phyloP scores from a whole-genome alignment of 495 filamentous ascomycete species.

The Penicillium tannophilum region DNA sequence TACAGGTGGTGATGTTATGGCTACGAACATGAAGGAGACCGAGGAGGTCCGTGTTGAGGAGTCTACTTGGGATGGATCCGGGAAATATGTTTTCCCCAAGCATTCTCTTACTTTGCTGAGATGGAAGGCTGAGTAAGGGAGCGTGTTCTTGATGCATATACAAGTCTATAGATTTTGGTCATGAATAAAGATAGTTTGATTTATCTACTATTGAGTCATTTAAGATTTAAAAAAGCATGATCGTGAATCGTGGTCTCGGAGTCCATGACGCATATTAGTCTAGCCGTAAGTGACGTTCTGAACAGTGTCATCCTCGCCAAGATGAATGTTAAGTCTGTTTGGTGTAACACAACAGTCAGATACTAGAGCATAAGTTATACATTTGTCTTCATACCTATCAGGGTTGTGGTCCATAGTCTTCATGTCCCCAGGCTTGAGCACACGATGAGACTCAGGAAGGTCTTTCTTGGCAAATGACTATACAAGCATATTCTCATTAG shows the following conservation, averaged over 20 bases:
- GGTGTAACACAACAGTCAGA: not conserved
- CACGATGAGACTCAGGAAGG: constrained; percentile 65
- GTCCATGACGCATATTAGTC: not conserved
- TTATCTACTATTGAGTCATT: not conserved
- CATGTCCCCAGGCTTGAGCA: constrained; percentile 65
- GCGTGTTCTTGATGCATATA: not conserved
- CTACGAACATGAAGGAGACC: constrained; percentile 60
- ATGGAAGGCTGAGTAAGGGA: constrained; percentile 56
- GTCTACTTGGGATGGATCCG: constrained; percentile 61
- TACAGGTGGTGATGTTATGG: constrained; percentile 53
- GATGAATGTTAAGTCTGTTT: constrained; percentile 68
- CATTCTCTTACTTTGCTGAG: constrained; percentile 66
- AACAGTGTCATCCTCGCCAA: constrained; percentile 74
- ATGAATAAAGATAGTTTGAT: not conserved
- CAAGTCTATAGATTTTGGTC: not conserved
- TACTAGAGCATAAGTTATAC: no score
- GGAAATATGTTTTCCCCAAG: constrained; percentile 62
- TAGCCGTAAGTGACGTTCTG: constrained; percentile 61
- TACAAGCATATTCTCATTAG: not conserved
- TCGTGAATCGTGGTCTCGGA: not conserved
- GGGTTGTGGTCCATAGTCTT: constrained; percentile 63
- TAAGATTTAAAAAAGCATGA: not conserved
- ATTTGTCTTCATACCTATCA: constrained; percentile 48
- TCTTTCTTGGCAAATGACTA: constrained; percentile 78
- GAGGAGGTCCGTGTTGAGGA: constrained; percentile 63